Percentiles rank a stretch among this genome's conserved stretches.
Conservation (phyloP, 371 early-diverging fungal genomes). For the Lichtheimia ornata region DNA sequence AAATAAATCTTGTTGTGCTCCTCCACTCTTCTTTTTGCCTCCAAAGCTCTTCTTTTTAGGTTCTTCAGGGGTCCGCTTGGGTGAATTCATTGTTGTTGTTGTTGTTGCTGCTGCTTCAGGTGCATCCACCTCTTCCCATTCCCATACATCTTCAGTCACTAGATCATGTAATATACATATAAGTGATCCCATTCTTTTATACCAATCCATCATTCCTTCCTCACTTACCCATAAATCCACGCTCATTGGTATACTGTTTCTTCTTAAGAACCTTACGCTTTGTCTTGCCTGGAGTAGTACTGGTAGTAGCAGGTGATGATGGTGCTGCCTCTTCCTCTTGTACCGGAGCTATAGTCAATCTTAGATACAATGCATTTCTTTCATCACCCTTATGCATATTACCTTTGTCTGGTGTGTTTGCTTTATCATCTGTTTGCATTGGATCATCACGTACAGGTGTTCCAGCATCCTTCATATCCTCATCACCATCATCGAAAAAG, state of each 20-base stretch:
- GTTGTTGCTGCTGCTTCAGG: not conserved
- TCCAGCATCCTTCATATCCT: not conserved
- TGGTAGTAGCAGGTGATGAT: not conserved
- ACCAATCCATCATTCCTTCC: not conserved
- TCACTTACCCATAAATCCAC: conserved; percentile 7
- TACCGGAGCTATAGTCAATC: not conserved
- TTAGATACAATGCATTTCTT: not conserved
- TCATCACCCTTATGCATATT: not conserved
- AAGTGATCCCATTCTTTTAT: not conserved
- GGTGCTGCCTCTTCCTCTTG: not conserved
- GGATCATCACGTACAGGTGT: conserved; percentile 1
- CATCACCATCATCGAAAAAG: conserved; percentile 13
- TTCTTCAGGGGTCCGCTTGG: too few relatives aligned
- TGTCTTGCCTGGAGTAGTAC: not conserved
- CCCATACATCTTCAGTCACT: conserved; percentile 5
- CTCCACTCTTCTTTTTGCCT: not conserved
- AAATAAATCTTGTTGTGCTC: not conserved
- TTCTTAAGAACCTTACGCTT: conserved; percentile 2
- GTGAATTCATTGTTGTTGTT: too few relatives aligned
- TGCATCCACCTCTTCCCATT: conserved; percentile 3
- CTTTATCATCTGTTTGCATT: conserved; percentile 3
- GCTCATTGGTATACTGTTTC: conserved; percentile 8
- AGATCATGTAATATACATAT: not conserved
- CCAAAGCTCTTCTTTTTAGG: not conserved
- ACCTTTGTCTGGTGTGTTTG: not conserved